Percentiles rank a stretch among this genome's conserved stretches.
Conservation (phyloP, 441 rosid species). For the Sinapis alba region DNA sequence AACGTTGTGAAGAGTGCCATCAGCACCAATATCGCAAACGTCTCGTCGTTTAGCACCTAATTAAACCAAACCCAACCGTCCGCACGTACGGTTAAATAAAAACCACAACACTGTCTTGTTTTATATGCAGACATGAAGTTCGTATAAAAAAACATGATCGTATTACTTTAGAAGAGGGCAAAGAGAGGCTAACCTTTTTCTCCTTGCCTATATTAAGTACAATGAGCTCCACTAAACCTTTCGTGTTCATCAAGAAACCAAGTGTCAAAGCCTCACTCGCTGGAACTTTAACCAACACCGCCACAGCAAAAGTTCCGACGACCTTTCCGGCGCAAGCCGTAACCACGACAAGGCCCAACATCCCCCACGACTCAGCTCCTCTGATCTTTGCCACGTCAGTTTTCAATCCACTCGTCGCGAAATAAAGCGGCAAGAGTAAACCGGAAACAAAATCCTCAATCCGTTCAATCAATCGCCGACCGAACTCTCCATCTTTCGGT, state of each 20-base stretch:
- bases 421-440: slow-evolving; percentile 70
- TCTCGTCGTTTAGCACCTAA: slow-evolving; percentile 75
- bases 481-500: slow-evolving; percentile 67
- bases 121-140: neutral
- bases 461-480: slow-evolving; percentile 53
- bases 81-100: neutral
- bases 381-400: slow-evolving; percentile 59
- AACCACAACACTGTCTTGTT: neutral
- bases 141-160: neutral
- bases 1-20: slow-evolving; percentile 88
- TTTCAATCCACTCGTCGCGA: slow-evolving; percentile 75
- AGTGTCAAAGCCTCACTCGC: slow-evolving; percentile 70
- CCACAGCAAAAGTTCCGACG: slow-evolving; percentile 60
- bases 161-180: neutral
- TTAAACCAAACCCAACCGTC: neutral
- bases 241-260: slow-evolving; percentile 80
- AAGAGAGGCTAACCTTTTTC: slow-evolving; percentile 50
- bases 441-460: slow-evolving; percentile 73
- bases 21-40: slow-evolving; percentile 66
- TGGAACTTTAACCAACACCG: slow-evolving; percentile 61
- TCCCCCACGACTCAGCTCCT: slow-evolving; percentile 63
- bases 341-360: slow-evolving; percentile 56
- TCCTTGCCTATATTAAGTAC: slow-evolving; percentile 82
- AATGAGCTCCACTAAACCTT: slow-evolving; percentile 81
- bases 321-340: slow-evolving; percentile 76